phyloP scores from a whole-genome alignment of 2,329 filamentous ascomycete genomes.

The Ciborinia camelliae region DNA sequence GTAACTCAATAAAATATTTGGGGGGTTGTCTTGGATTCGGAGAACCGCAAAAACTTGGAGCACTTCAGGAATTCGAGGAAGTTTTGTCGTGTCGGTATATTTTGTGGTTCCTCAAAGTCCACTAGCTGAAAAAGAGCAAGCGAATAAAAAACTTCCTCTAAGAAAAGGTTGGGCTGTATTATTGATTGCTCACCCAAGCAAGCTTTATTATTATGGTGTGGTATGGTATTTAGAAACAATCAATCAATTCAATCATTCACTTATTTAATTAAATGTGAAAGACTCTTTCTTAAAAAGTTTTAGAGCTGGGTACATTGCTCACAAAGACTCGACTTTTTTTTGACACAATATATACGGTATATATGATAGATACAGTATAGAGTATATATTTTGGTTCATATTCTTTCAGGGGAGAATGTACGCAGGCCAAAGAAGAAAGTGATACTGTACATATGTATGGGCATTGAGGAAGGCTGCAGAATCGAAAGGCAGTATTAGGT shows the following conservation, averaged over 20 bases:
- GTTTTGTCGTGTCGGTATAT: constrained; percentile 20
- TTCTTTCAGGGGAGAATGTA: neutral
- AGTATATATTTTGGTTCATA: neutral
- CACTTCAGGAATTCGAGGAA: constrained; percentile 16
- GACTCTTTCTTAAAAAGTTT: neutral
- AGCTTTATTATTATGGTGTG: no score
- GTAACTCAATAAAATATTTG: constrained; percentile 13
- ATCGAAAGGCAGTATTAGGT: constrained; percentile 16
- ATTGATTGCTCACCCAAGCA: neutral
- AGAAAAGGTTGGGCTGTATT: neutral
- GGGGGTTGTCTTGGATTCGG: constrained; percentile 7
- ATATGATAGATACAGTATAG: no score
- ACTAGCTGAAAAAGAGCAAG: constrained; percentile 20
- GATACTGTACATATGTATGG: neutral
- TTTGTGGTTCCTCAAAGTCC: constrained; percentile 18
- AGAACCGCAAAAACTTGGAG: constrained; percentile 14
- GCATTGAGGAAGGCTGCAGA: neutral
- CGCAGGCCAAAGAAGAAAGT: neutral
- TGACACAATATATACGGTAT: no score
- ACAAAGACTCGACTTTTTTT: no score
- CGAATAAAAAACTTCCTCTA: constrained; percentile 16
- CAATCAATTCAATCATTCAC: neutral
- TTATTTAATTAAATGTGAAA: no score
- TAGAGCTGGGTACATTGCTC: no score
- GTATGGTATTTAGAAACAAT: no score